These are phyloP conservation scores for Helichrysum umbraculigerum DNA, from an alignment of 129 eudicot genomes.

Conservation along the genomic window DNA sequence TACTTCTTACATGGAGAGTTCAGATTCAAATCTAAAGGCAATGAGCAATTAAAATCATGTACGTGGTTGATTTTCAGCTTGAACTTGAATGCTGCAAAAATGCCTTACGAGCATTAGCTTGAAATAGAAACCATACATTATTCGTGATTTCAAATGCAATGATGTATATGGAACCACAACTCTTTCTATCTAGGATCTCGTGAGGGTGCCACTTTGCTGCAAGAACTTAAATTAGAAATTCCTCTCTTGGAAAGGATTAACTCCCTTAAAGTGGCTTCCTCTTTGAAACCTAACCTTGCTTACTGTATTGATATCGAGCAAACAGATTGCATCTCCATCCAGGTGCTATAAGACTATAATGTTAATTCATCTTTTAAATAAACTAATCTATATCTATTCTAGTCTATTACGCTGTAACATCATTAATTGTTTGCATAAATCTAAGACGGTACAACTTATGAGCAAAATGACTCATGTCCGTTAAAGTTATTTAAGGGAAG, in stretches of 20 bases:
- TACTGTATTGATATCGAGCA: not conserved
- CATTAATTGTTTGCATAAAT: not conserved
- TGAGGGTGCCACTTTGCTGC: not conserved
- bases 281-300: not conserved
- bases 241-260: not conserved
- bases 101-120: not conserved
- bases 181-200: not conserved
- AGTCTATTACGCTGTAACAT: not conserved
- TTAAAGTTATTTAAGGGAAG: not conserved
- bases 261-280: not conserved
- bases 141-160: not conserved
- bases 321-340: not conserved
- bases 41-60: conserved; percentile 18
- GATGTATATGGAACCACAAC: not conserved
- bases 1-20: not conserved
- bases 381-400: not conserved
- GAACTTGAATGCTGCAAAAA: not conserved
- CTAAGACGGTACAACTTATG: not conserved
- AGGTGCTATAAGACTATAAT: not conserved
- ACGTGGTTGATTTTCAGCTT: not conserved
- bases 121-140: not conserved
- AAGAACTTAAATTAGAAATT: not conserved
- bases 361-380: not conserved
- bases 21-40: not conserved
- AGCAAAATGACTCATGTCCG: not conserved